Conservation (phyloP, 2,329 filamentous ascomycete species). For the Xylaria sp. region DNA sequence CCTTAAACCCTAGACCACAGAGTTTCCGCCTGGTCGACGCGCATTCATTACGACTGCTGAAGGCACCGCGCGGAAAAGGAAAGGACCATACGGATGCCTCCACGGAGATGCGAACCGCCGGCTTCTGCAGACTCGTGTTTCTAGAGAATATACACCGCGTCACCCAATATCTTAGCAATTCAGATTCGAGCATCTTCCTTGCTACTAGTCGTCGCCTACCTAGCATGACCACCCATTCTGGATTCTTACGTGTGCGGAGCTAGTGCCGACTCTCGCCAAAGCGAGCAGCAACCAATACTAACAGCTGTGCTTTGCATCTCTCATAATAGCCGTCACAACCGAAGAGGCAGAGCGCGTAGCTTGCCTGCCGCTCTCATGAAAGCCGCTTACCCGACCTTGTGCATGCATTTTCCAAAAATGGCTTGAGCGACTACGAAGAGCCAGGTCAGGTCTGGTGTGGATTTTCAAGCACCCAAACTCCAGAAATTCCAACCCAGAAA, state of each 20-base stretch:
- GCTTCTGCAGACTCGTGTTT: not conserved
- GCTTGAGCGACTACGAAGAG: not conserved
- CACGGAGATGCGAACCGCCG: slow-evolving; percentile 5
- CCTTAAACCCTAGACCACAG: not conserved
- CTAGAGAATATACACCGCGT: not conserved
- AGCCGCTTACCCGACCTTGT: not conserved
- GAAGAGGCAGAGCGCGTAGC: not conserved
- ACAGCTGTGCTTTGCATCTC: not conserved
- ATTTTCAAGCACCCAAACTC: not conserved
- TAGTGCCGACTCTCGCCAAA: not conserved
- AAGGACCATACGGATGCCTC: slow-evolving; percentile 1
- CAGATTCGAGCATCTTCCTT: not conserved
- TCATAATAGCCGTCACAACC: not conserved
- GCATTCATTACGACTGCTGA: slow-evolving; percentile 1
- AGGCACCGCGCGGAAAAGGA: not conserved
- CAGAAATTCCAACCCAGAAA: slow-evolving; percentile 1
- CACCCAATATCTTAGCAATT: not conserved
- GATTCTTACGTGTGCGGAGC: not conserved
- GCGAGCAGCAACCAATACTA: slow-evolving; percentile 1
- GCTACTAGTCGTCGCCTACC: not conserved
- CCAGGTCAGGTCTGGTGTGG: not conserved
- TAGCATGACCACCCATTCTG: not conserved
- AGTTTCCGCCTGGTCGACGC: not conserved
- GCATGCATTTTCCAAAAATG: not conserved
- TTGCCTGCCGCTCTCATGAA: not conserved